These are phyloP conservation scores for Naganishia randhawae DNA, from an alignment of 768 basidiomycete species.

Conservation along the genomic window DNA sequence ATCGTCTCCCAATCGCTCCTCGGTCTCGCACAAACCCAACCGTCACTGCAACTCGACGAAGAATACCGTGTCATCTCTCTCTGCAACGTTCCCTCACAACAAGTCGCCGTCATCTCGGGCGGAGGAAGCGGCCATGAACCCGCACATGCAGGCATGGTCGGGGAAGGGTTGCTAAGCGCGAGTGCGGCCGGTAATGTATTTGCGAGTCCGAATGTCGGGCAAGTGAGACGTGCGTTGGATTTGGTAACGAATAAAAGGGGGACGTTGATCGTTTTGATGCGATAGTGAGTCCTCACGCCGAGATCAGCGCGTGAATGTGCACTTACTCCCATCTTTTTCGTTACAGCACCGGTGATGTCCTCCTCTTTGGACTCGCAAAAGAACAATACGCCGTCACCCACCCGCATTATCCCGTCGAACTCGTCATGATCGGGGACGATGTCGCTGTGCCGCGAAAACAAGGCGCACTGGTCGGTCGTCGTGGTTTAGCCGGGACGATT, in stretches of 20 bases:
- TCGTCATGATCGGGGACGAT: slow-evolving; percentile 52
- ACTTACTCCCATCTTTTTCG: background rate
- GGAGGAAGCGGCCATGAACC: slow-evolving; percentile 72
- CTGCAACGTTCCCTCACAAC: slow-evolving; percentile 15
- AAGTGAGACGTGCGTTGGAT: slow-evolving; percentile 76
- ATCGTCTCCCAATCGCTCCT: slow-evolving; percentile 74
- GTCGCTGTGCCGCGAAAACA: slow-evolving; percentile 51
- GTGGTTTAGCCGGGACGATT: slow-evolving; percentile 53
- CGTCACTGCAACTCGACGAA: slow-evolving; percentile 66
- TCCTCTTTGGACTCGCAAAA: slow-evolving; percentile 52
- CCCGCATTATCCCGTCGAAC: slow-evolving; percentile 17
- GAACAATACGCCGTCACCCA: slow-evolving; percentile 39
- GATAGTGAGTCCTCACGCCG: slow-evolving; percentile 19
- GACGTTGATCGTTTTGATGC: slow-evolving; percentile 20
- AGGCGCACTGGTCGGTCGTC: slow-evolving; percentile 52
- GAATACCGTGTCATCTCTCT: slow-evolving; percentile 26
- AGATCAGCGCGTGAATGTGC: too few relatives aligned
- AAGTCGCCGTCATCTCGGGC: slow-evolving; percentile 40
- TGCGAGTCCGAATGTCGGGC: slow-evolving; percentile 80
- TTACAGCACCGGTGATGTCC: slow-evolving; percentile 49
- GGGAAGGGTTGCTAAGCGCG: slow-evolving; percentile 72
- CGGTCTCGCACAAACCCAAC: slow-evolving; percentile 64
- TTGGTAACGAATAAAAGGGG: slow-evolving; percentile 47
- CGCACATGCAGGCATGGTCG: slow-evolving; percentile 81
- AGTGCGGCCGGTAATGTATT: slow-evolving; percentile 87